phyloP scores from a whole-genome alignment of 306 rosid genomes.

The Casuarina glauca region DNA sequence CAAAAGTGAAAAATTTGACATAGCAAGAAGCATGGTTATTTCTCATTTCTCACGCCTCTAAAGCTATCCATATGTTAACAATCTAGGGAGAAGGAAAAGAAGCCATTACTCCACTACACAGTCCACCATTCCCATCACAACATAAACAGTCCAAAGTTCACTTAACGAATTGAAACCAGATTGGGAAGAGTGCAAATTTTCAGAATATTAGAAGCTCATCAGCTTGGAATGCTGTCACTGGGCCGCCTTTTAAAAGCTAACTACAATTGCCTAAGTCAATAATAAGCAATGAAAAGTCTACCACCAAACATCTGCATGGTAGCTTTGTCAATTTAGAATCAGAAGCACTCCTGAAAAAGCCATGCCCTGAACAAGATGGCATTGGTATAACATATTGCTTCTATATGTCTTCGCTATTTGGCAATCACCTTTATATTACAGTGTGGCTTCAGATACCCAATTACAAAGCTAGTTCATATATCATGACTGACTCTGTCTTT shows the following conservation, averaged over 20 bases:
- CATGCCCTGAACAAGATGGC: neutral
- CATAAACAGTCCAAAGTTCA: neutral
- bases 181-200: neutral
- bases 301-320: neutral
- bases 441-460: neutral
- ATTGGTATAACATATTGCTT: neutral
- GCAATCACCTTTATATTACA: constrained; percentile 1
- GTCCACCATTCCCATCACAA: neutral
- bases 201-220: neutral
- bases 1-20: neutral
- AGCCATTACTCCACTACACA: neutral
- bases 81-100: constrained; percentile 5
- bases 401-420: neutral
- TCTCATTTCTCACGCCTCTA: neutral
- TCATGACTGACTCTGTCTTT: neutral
- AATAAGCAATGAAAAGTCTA: neutral
- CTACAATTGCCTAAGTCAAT: neutral
- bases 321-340: neutral
- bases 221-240: neutral
- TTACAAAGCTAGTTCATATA: neutral
- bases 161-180: neutral
- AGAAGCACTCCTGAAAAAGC: neutral
- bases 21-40: neutral
- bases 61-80: neutral
- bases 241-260: neutral